These are phyloP conservation scores for Russula sp. DNA, from an alignment of 768 basidiomycete genomes.

Conservation along the genomic window DNA sequence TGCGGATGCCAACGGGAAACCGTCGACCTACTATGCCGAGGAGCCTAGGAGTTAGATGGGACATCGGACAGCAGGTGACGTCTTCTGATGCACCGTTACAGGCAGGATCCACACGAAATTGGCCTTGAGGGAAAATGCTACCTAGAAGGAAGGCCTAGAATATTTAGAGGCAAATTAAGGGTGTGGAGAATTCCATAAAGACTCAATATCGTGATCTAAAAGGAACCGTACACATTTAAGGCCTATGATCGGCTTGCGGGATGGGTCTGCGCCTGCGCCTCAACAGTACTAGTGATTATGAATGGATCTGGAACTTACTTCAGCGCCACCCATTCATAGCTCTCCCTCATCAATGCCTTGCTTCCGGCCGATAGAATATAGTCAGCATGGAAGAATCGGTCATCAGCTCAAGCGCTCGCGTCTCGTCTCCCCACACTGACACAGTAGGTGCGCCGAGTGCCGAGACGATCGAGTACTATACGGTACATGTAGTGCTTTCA, in stretches of 20 bases:
- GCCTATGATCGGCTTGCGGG: slow-evolving; percentile 21
- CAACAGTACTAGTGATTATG: background rate
- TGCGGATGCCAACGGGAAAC: background rate
- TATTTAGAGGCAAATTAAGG: slow-evolving; percentile 4
- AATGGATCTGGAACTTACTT: slow-evolving; percentile 3
- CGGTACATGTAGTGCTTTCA: no score
- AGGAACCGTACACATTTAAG: no score
- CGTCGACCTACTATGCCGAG: background rate
- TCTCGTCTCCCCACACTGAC: background rate
- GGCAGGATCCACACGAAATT: background rate
- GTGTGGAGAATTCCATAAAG: background rate
- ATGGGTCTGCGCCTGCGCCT: background rate
- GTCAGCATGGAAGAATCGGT: background rate
- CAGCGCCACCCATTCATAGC: slow-evolving; percentile 1
- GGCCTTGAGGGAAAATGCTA: slow-evolving; percentile 4
- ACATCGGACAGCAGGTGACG: slow-evolving; percentile 17
- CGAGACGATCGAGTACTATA: background rate
- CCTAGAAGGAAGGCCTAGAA: slow-evolving; percentile 19
- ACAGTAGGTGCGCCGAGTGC: background rate
- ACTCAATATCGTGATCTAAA: slow-evolving; percentile 5
- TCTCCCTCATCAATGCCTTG: background rate
- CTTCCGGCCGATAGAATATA: background rate
- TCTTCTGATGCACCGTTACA: slow-evolving; percentile 2
- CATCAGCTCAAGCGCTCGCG: slow-evolving; percentile 5
- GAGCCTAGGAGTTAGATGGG: background rate